These are phyloP conservation scores for Lolium perenne DNA, from an alignment of 176 grass and related monocot species.

Conservation along the genomic window DNA sequence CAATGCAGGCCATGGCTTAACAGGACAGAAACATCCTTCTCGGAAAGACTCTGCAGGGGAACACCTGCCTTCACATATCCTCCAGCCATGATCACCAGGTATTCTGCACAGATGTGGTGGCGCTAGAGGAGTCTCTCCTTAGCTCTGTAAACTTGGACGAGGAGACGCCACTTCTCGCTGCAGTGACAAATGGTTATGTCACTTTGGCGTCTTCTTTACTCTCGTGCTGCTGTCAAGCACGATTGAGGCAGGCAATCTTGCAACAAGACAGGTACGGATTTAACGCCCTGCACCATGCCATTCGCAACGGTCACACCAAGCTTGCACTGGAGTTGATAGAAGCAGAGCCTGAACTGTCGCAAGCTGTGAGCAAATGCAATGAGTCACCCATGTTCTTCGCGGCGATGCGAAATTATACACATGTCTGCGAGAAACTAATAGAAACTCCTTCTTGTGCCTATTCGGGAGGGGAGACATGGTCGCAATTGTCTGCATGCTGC, in stretches of 20 bases:
- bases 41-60: constrained; percentile 16
- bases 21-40: neutral
- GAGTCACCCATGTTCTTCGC: constrained; percentile 44
- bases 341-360: neutral
- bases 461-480: neutral
- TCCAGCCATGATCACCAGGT: neutral
- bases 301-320: neutral
- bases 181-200: neutral
- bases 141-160: neutral
- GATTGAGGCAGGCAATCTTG: neutral
- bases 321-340: neutral
- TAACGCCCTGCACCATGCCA: constrained; percentile 25
- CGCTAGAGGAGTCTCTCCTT: neutral
- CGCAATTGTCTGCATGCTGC: too few relatives aligned
- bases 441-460: neutral
- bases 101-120: neutral
- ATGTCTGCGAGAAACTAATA: neutral
- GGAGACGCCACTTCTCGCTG: neutral
- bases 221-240: accelerated
- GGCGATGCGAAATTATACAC: neutral
- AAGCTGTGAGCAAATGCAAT: neutral
- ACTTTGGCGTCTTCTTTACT: neutral
- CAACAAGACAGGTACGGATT: neutral
- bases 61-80: constrained; percentile 42
- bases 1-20: neutral